These are phyloP conservation scores for Parvularia atlantis DNA, from an alignment of 78 protist species.

Conservation along the genomic window DNA sequence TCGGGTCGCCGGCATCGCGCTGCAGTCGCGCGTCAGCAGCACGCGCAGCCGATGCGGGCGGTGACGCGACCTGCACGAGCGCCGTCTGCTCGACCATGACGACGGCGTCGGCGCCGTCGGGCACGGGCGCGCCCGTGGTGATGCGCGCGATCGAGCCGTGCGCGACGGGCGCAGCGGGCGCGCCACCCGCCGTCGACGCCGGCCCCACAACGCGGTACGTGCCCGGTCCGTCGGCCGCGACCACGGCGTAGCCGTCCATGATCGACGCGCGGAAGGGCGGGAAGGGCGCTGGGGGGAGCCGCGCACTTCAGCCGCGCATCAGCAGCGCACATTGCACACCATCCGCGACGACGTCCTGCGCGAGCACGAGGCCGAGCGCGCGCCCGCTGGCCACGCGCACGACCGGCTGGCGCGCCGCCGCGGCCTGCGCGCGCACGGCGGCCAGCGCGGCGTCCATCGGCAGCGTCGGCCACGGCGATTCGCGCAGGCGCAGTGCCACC, in stretches of 20 bases:
- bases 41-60: too few species aligned
- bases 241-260: slow-evolving; percentile 61
- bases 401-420: not conserved
- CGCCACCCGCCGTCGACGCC: not conserved
- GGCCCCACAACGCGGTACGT: not conserved
- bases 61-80: too few species aligned
- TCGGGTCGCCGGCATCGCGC: too few species aligned
- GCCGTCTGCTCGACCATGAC: too few species aligned
- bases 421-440: not conserved
- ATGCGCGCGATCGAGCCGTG: slow-evolving; percentile 20
- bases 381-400: not conserved
- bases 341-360: slow-evolving; percentile 4
- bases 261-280: slow-evolving; percentile 48
- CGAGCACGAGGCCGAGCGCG: not conserved
- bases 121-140: slow-evolving; percentile 52
- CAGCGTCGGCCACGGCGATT: not conserved
- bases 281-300: too few species aligned
- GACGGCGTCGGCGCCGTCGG: slow-evolving; percentile 49
- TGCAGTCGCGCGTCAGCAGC: too few species aligned
- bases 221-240: slow-evolving; percentile 19
- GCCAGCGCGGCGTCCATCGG: not conserved
- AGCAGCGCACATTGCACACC: too few species aligned
- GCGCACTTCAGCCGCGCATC: too few species aligned
- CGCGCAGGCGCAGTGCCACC: not conserved
- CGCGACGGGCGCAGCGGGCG: not conserved